Conservation (phyloP, 768 basidiomycete species). For the Tulasnella sp. region DNA sequence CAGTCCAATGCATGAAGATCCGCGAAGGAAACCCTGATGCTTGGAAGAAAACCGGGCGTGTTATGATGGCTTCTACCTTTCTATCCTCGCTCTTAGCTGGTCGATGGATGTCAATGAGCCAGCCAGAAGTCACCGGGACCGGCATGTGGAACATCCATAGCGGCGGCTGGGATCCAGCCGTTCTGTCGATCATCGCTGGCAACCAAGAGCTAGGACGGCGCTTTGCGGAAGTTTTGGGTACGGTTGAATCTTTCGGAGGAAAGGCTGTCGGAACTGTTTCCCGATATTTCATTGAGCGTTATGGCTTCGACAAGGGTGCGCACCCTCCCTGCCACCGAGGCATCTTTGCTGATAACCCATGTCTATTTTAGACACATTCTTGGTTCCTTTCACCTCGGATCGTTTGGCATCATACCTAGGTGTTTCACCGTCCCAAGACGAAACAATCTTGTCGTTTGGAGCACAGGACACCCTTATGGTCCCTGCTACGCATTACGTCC, state of each 20-base stretch:
- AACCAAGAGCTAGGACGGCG: constrained; percentile 58
- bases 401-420: constrained; percentile 68
- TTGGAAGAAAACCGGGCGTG: constrained; percentile 62
- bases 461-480: constrained; percentile 69
- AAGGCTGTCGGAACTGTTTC: constrained; percentile 54
- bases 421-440: constrained; percentile 53
- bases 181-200: constrained; percentile 67
- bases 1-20: constrained; percentile 64
- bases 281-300: constrained; percentile 65
- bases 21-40: constrained; percentile 73
- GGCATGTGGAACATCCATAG: constrained; percentile 60
- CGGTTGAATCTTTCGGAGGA: constrained; percentile 53
- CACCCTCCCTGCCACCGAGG: not conserved
- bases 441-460: constrained; percentile 68
- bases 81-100: constrained; percentile 40
- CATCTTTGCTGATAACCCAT: not conserved
- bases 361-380: constrained; percentile 44
- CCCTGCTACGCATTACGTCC: constrained; percentile 60
- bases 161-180: constrained; percentile 65
- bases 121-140: constrained; percentile 64
- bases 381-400: constrained; percentile 67
- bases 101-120: constrained; percentile 57
- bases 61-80: constrained; percentile 68
- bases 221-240: constrained; percentile 71
- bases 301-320: constrained; percentile 63